Percentiles rank a stretch among this genome's conserved stretches.
Conservation (phyloP, 2,329 filamentous ascomycete genomes). For the Cyphellophora europaea region DNA sequence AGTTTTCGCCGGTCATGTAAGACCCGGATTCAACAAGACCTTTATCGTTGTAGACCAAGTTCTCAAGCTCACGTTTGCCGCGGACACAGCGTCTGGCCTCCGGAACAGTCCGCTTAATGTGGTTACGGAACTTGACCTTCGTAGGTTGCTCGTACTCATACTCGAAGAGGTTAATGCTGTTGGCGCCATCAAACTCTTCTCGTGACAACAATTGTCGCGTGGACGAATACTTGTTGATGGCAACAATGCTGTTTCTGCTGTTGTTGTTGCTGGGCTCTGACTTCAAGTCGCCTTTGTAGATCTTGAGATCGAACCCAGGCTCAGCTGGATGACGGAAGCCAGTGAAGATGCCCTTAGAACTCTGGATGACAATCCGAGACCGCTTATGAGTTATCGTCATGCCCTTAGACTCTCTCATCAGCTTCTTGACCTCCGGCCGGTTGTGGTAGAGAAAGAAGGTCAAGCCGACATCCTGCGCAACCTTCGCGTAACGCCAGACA, state of each 20-base stretch:
- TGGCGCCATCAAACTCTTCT: conserved; percentile 36
- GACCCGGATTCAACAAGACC: conserved; percentile 46
- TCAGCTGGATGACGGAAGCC: conserved; percentile 35
- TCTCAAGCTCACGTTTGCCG: conserved; percentile 19
- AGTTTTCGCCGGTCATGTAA: conserved; percentile 42
- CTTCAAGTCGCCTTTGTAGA: conserved; percentile 30
- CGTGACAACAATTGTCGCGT: conserved; percentile 35
- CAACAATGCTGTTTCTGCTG: conserved; percentile 29
- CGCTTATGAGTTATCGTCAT: conserved; percentile 39
- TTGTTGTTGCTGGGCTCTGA: conserved; percentile 34
- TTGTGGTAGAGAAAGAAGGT: conserved; percentile 41
- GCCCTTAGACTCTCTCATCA: conserved; percentile 41
- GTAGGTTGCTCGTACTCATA: conserved; percentile 33
- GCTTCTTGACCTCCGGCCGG: conserved; percentile 36
- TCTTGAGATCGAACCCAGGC: conserved; percentile 20
- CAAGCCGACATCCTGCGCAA: conserved; percentile 33
- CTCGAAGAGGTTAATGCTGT: conserved; percentile 36
- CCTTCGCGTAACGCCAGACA: conserved; percentile 39
- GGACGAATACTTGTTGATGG: conserved; percentile 39
- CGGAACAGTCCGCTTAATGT: neutral
- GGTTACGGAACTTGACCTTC: neutral
- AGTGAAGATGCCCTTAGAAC: conserved; percentile 39
- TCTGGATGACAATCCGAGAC: conserved; percentile 37
- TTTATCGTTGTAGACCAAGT: conserved; percentile 36
- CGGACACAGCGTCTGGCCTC: neutral